These are phyloP conservation scores for Murraya paniculata DNA, from an alignment of 345 rosid species.

Conservation along the genomic window DNA sequence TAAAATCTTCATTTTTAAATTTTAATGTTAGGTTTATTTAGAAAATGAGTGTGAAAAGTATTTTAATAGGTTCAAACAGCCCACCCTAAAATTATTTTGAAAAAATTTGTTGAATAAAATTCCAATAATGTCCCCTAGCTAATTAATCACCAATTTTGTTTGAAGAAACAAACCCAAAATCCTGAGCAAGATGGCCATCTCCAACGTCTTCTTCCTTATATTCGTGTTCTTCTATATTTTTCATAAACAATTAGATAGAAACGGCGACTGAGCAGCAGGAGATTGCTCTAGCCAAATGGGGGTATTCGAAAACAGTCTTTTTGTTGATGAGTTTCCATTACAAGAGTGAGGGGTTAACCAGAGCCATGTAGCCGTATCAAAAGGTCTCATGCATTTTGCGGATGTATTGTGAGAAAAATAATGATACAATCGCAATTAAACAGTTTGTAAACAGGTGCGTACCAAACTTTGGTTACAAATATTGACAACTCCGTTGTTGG, in stretches of 20 bases:
- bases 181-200: neutral
- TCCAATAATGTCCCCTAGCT: too few species aligned
- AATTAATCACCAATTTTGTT: neutral
- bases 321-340: neutral
- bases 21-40: too few species aligned
- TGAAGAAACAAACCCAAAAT: neutral
- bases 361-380: neutral
- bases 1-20: too few species aligned
- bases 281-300: neutral
- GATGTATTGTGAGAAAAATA: neutral
- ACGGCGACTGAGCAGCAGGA: neutral
- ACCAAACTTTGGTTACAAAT: too few species aligned
- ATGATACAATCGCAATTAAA: too few species aligned
- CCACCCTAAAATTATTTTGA: too few species aligned
- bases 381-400: neutral
- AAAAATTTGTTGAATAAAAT: too few species aligned
- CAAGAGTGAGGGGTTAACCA: neutral
- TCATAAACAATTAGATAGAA: neutral
- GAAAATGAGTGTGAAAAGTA: too few species aligned
- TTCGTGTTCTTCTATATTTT: neutral
- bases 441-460: neutral
- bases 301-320: neutral
- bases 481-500: conserved; percentile 4
- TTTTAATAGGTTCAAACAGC: too few species aligned
- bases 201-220: neutral